Evolutionary conservation across 2,329 filamentous ascomycete genomes (phyloP).

Genomic region (Verticillium isaacii): DNA sequence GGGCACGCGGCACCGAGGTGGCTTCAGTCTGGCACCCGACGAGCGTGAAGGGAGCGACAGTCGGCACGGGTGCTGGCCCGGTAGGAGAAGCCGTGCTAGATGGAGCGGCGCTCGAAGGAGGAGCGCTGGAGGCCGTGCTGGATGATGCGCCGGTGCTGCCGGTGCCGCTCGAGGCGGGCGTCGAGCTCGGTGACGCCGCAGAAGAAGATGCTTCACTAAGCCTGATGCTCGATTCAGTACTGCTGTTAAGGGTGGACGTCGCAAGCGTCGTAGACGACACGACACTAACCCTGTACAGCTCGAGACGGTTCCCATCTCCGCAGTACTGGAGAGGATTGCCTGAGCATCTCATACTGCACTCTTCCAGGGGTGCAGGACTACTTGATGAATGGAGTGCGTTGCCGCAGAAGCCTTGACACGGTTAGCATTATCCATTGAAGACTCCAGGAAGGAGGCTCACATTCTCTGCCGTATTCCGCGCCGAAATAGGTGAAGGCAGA

Average conservation of each 20-base stretch:
- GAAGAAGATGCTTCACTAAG: neutral
- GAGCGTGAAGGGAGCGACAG: slow-evolving; percentile 23
- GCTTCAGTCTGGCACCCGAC: slow-evolving; percentile 37
- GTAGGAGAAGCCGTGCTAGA: slow-evolving; percentile 3
- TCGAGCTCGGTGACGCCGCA: slow-evolving; percentile 4
- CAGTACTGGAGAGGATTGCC: slow-evolving; percentile 32
- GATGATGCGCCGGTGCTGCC: slow-evolving; percentile 9
- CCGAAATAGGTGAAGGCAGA: slow-evolving; percentile 30
- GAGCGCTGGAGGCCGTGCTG: slow-evolving; percentile 3
- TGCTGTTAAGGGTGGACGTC: slow-evolving; percentile 5
- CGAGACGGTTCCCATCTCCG: slow-evolving; percentile 29
- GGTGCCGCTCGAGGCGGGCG: slow-evolving; percentile 1
- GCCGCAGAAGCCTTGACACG: slow-evolving; percentile 29
- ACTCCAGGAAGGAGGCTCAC: slow-evolving; percentile 11
- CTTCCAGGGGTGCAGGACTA: slow-evolving; percentile 21
- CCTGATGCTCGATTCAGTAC: neutral
- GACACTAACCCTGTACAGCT: slow-evolving; percentile 24
- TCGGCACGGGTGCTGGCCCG: slow-evolving; percentile 16
- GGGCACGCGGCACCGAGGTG: slow-evolving; percentile 24
- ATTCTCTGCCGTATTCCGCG: slow-evolving; percentile 32
- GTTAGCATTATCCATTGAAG: neutral
- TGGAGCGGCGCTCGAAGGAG: slow-evolving; percentile 7
- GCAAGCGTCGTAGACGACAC: slow-evolving; percentile 2
- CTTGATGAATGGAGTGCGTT: slow-evolving; percentile 27
- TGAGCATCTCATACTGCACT: slow-evolving; percentile 32